phyloP scores from a whole-genome alignment of 2,329 filamentous ascomycete genomes.

The Nothophaeocryptopus gaeumannii region DNA sequence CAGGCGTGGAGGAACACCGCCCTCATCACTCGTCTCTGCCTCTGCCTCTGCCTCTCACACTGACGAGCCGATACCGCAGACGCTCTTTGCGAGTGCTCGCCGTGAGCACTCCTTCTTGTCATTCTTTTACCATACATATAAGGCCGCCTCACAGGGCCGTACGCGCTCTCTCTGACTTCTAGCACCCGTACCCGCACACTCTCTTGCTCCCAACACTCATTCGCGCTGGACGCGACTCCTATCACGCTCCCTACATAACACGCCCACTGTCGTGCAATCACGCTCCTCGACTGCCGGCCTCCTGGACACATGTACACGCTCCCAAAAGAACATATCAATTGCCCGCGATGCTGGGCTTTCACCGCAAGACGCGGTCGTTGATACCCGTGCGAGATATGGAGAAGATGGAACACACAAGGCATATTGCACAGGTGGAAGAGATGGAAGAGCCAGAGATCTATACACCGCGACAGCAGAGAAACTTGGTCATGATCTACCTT shows the following conservation, averaged over 20 bases:
- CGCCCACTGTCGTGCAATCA: background rate
- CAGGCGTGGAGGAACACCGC: too few relatives aligned
- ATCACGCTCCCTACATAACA: background rate
- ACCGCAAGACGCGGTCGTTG: slow-evolving; percentile 41
- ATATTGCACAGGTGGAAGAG: slow-evolving; percentile 29
- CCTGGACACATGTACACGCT: background rate
- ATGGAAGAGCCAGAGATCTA: slow-evolving; percentile 24
- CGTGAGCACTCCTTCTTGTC: too few relatives aligned
- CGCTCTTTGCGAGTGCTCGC: too few relatives aligned
- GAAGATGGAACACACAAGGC: slow-evolving; percentile 30
- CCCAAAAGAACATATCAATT: background rate
- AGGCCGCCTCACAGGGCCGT: too few relatives aligned
- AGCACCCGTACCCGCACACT: background rate
- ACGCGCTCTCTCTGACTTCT: too few relatives aligned
- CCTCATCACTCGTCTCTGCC: too few relatives aligned
- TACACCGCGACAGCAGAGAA: slow-evolving; percentile 18
- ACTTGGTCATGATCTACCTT: slow-evolving; percentile 45
- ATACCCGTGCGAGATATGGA: slow-evolving; percentile 45
- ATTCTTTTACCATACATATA: too few relatives aligned
- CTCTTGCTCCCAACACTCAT: background rate
- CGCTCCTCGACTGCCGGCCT: background rate
- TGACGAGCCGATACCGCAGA: too few relatives aligned
- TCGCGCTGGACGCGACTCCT: slow-evolving; percentile 7
- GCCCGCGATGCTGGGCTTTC: slow-evolving; percentile 44
- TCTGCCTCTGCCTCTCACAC: too few relatives aligned